phyloP scores from a whole-genome alignment of 495 filamentous ascomycete genomes.

The Penicillium coffeae region DNA sequence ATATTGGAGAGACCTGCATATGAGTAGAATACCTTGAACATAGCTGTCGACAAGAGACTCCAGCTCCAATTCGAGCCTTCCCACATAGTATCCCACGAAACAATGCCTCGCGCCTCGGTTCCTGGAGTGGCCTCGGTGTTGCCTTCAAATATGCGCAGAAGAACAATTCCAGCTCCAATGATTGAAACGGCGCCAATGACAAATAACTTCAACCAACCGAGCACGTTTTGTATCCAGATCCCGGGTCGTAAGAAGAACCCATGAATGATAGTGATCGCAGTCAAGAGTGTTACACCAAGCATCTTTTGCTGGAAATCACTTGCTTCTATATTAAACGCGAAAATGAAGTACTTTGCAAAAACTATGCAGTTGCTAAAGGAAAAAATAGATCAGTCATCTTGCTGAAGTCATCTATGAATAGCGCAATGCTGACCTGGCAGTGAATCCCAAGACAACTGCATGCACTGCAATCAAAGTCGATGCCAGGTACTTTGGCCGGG shows the following conservation, averaged over 20 bases:
- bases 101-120: background rate
- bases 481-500: slow-evolving; percentile 62
- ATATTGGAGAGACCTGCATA: slow-evolving; percentile 65
- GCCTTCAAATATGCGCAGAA: slow-evolving; percentile 21
- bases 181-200: slow-evolving; percentile 41
- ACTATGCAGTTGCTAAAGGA: slow-evolving; percentile 37
- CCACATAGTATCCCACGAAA: slow-evolving; percentile 37
- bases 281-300: slow-evolving; percentile 35
- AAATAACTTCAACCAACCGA: slow-evolving; percentile 47
- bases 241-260: slow-evolving; percentile 35
- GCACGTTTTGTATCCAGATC: slow-evolving; percentile 43
- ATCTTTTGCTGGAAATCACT: slow-evolving; percentile 34
- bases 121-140: slow-evolving; percentile 5
- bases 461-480: slow-evolving; percentile 65
- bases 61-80: slow-evolving; percentile 45
- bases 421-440: slow-evolving; percentile 23
- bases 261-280: slow-evolving; percentile 35
- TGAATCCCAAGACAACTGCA: slow-evolving; percentile 66
- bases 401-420: background rate
- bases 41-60: slow-evolving; percentile 53
- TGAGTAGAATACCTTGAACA: slow-evolving; percentile 73
- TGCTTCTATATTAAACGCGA: slow-evolving; percentile 31
- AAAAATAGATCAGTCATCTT: background rate
- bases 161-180: slow-evolving; percentile 42
- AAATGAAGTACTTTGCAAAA: slow-evolving; percentile 43